Percentiles rank a stretch among this genome's conserved stretches.
Conservation (phyloP, 495 filamentous ascomycete genomes). For the Darksidea phi region DNA sequence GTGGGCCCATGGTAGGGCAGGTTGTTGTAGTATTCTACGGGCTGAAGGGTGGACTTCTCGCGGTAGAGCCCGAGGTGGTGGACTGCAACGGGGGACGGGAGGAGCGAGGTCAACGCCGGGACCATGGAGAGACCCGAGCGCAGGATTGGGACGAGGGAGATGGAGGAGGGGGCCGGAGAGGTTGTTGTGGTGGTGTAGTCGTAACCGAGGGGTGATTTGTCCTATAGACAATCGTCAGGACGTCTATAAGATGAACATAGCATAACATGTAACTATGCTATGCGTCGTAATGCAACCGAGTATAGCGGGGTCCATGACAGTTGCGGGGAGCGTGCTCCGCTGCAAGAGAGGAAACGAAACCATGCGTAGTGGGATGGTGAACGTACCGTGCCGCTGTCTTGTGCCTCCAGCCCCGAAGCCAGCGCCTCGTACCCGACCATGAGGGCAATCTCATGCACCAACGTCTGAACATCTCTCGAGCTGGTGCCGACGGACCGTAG, state of each 20-base stretch:
- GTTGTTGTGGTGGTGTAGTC: slow-evolving; percentile 63
- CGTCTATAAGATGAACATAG: slow-evolving; percentile 1
- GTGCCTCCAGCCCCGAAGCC: slow-evolving; percentile 54
- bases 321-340: not conserved
- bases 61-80: slow-evolving; percentile 94
- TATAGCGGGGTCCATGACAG: slow-evolving; percentile 16
- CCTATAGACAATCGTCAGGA: slow-evolving; percentile 47
- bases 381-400: slow-evolving; percentile 41
- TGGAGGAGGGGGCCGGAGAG: slow-evolving; percentile 51
- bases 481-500: slow-evolving; percentile 70
- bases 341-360: slow-evolving; percentile 1
- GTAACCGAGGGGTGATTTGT: slow-evolving; percentile 70
- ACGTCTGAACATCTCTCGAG: slow-evolving; percentile 71
- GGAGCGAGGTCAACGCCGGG: slow-evolving; percentile 78
- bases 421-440: slow-evolving; percentile 83
- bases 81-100: slow-evolving; percentile 76
- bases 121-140: slow-evolving; percentile 88
- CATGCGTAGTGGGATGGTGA: not conserved
- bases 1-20: slow-evolving; percentile 68
- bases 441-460: slow-evolving; percentile 81
- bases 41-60: slow-evolving; percentile 76
- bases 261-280: not conserved
- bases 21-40: slow-evolving; percentile 99
- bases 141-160: slow-evolving; percentile 88
- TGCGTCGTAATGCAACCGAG: not conserved